These are phyloP conservation scores for Trichomonas tenax DNA, from an alignment of 208 protist genomes.

Conservation along the genomic window DNA sequence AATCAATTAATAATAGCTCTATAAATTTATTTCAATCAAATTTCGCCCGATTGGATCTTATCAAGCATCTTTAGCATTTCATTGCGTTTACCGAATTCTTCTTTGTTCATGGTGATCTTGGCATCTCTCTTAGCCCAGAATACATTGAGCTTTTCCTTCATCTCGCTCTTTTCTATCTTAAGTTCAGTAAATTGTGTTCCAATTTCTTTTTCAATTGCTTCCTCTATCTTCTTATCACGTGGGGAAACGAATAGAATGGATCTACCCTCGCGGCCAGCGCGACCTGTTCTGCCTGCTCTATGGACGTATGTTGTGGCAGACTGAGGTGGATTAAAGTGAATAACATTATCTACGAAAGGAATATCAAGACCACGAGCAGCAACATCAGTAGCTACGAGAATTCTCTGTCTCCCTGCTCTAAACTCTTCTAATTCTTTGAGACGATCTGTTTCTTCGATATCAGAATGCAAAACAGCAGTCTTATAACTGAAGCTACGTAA, in stretches of 20 bases:
- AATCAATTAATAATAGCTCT: neutral
- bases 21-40: neutral
- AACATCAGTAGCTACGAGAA: conserved; percentile 46
- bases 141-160: neutral
- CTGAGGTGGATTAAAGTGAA: conserved; percentile 24
- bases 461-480: neutral
- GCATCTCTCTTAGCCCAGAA: neutral
- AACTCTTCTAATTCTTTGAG: conserved; percentile 53
- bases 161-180: neutral
- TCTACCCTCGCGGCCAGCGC: neutral
- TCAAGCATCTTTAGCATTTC: neutral
- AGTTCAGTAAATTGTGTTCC: neutral
- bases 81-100: neutral
- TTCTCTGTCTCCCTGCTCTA: neutral
- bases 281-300: conserved; percentile 23
- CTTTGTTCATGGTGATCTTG: neutral
- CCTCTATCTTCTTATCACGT: neutral
- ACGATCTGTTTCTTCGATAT: conserved; percentile 35
- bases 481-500: neutral
- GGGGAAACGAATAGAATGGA: conserved; percentile 21
- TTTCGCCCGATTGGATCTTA: neutral
- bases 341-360: conserved; percentile 39
- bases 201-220: neutral
- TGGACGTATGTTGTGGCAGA: conserved; percentile 20
- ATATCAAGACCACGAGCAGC: conserved; percentile 51